A percentile compares a stretch with the other conserved stretches of the same genome.
phyloP scores from a whole-genome alignment of 768 basidiomycete species.

The Rubroboletus satanas region DNA sequence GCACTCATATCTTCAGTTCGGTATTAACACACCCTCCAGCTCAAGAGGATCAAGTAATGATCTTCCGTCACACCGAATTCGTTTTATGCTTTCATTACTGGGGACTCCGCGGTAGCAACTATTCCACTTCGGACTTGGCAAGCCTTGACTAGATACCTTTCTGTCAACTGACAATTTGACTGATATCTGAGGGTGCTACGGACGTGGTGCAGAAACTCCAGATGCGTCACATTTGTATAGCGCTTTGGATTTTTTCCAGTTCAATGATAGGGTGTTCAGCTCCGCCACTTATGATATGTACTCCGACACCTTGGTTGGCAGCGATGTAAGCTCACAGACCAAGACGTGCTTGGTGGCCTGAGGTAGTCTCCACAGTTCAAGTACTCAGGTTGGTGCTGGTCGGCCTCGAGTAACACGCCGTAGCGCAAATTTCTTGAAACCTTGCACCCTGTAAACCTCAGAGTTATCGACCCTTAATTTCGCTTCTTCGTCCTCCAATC shows the following conservation, averaged over 20 bases:
- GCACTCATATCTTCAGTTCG: conserved; percentile 22
- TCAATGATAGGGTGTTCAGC: no score
- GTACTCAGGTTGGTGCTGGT: background rate
- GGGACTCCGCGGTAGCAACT: background rate
- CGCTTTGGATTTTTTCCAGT: no score
- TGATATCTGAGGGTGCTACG: background rate
- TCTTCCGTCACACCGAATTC: background rate
- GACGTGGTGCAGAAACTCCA: background rate
- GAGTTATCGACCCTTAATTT: no score
- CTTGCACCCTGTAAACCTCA: background rate
- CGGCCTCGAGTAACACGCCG: background rate
- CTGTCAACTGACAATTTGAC: background rate
- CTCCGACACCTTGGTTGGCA: no score
- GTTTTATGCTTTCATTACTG: background rate
- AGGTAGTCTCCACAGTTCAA: no score
- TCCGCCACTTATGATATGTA: no score
- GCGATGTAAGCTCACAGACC: no score
- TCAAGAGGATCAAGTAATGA: conserved; percentile 55
- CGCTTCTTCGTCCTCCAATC: background rate
- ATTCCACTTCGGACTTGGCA: background rate
- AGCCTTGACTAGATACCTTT: conserved; percentile 19
- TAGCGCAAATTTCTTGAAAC: background rate
- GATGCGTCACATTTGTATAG: background rate
- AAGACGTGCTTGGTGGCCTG: no score
- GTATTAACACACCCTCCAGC: conserved; percentile 34